A percentile compares a stretch with the other conserved stretches of the same genome.
These are phyloP conservation scores for Rubroboletus satanas DNA, from an alignment of 768 basidiomycete species.

Conservation along the genomic window DNA sequence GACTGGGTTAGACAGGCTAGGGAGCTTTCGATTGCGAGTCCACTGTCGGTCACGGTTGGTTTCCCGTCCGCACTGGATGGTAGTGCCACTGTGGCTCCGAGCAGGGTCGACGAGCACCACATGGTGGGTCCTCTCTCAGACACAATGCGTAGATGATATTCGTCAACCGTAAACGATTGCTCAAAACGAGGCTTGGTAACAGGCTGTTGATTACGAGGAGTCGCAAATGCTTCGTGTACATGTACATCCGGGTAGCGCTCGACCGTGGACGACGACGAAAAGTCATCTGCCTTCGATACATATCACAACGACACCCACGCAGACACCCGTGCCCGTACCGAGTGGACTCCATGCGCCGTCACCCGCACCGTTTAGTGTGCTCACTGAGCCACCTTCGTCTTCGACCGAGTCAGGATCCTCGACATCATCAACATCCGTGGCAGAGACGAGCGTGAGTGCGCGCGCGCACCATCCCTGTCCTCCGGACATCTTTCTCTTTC, in stretches of 20 bases:
- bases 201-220: constrained; percentile 27
- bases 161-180: background rate
- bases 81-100: constrained; percentile 1
- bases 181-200: constrained; percentile 4
- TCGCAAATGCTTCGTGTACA: constrained; percentile 11
- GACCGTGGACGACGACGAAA: constrained; percentile 8
- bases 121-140: constrained; percentile 39
- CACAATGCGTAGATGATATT: background rate
- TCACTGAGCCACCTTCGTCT: constrained; percentile 22
- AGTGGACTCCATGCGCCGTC: constrained; percentile 10
- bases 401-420: constrained; percentile 19
- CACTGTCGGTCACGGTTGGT: constrained; percentile 17
- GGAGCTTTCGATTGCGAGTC: constrained; percentile 51
- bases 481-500: constrained; percentile 29
- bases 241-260: constrained; percentile 10
- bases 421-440: constrained; percentile 4
- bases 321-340: background rate
- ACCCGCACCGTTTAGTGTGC: constrained; percentile 26
- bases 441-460: background rate
- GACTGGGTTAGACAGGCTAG: constrained; percentile 76
- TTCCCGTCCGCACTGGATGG: constrained; percentile 1
- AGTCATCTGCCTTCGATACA: constrained; percentile 27
- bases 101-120: constrained; percentile 34
- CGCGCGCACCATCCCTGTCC: constrained; percentile 5
- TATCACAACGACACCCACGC: constrained; percentile 15